A percentile compares a stretch with the other conserved stretches of the same genome.
Conservation (phyloP, 345 rosid genomes). For the Populus nigra region DNA sequence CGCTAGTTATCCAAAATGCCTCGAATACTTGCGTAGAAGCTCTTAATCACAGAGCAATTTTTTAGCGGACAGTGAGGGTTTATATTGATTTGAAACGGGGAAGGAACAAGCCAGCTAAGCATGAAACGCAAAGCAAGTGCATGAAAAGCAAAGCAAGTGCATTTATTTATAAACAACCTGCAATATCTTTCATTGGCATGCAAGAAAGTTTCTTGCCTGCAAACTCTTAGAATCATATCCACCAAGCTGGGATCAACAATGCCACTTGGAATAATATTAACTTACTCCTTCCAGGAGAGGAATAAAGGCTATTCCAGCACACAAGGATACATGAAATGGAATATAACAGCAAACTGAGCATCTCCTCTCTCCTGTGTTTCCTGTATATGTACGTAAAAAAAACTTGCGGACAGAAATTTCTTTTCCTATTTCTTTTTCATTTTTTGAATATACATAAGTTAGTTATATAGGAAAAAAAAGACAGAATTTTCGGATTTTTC, state of each 20-base stretch:
- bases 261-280: not conserved
- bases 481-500: no score
- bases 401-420: no score
- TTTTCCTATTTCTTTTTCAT: no score
- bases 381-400: not conserved
- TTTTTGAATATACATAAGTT: no score
- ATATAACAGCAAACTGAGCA: not conserved
- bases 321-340: not conserved
- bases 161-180: not conserved
- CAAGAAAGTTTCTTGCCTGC: not conserved
- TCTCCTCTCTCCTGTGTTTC: not conserved
- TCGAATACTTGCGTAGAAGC: not conserved
- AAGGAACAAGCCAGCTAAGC: not conserved
- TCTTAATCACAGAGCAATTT: not conserved
- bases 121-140: not conserved
- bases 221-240: not conserved
- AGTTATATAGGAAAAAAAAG: no score
- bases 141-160: not conserved
- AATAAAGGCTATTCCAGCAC: not conserved
- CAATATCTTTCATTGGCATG: not conserved
- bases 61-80: not conserved
- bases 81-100: not conserved
- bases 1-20: not conserved
- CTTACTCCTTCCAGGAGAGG: not conserved
- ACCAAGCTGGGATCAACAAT: not conserved